Evolutionary conservation across 176 grass and related monocot species (phyloP), one percentile per base, ranked within the genome.

Genomic region (Alloteropsis semialata): DNA sequence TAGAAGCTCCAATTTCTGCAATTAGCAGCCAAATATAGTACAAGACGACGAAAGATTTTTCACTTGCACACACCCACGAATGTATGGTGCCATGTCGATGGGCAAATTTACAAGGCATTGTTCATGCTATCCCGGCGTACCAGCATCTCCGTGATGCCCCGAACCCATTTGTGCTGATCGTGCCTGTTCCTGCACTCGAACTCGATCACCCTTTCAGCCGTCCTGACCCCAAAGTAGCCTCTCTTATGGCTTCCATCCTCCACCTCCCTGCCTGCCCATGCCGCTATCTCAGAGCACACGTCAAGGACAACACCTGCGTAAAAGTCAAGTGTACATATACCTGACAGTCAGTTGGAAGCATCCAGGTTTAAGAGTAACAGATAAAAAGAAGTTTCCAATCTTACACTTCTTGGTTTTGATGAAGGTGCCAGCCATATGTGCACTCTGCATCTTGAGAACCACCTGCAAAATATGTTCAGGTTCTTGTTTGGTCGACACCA

Each of bases 351-450:
- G 41, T 16, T 10, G 2, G 39, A 41, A 55, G 24, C 56, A 28
- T 46, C 25, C 2, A 5, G 27, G 27, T 29, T 72, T 19, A 17
- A 71, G 25, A 46, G 24, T 14, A 14, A 43, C 24, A 17, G 51
- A 25, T 69, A 5, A 44, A 59, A 7, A 10, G 2, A 39, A 42
- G 22, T 8, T 2, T 25, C 3, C 1, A 25, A 30, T 27, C 86
- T 93, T 93, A 98, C 95, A 81, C 65, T 98, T 98, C 69, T 95
- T 95, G 32, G 92, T 98, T 46, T 98, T 98, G 56, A 95, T 84
- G 78, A 91, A 98, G 22, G 95, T 91, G 15, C 95, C 95, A 7
- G 81, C 95, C 90, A 98, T 98, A n/a, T 98, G 95, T 6, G 84
- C 81, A 27, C 95, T 98, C 81, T 91, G 94, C 89, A 94, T 95